Base-by-base conservation (phyloP, 352 stramenopile genomes). In the Blastocystis sp. region DNA sequence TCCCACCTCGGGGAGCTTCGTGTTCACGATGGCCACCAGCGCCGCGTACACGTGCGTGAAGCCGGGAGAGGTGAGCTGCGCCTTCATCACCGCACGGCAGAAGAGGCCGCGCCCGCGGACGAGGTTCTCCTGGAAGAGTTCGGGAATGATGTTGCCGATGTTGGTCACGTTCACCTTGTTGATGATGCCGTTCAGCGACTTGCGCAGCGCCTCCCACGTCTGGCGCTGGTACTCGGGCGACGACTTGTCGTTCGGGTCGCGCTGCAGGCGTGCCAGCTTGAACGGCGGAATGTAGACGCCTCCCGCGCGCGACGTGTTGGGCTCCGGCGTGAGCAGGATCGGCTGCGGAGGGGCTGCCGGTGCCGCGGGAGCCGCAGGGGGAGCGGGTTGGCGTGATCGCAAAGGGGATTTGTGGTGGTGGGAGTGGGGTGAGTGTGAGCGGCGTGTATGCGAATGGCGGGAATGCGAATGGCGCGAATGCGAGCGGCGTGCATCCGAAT, bases 171-270 rank as follows among this genome's bases (percentile, higher is more conserved):
- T 93, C n/a, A 93, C 88, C 87, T 97, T 97, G 91, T 99, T 99
- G 89, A 99, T 97, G 36, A 97, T 92, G 34, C 96, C 96, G 89
- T 98, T 98, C 87, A 99, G 95, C 49, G 93, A 94, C 87, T 97
- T 97, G 71, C 94, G 91, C 51, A 98, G 90, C 16, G 93, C 92
- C 81, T 97, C 92, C 96, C 96, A 99, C 51, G 92, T 95, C 73
- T 93, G 91, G 7, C 92, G 90, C 90, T 98, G 95, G 79, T 91
- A 92, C 86, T 92, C 89, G n/a, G 91, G 87, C 6, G 90, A 93
- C 56, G 48, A 88, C 46, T 90, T 90, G 78, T 93, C 89, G 29
- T 90, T 89, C 18, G 21, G 2, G 48, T 76, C 53, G 18, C n/a
- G 40, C n/a, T 75, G 38, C 84, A 95, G 88, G 84, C 93, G 91